phyloP scores from a whole-genome alignment of 1,139 yeast genomes.

The Saccharomyces hybrid region DNA sequence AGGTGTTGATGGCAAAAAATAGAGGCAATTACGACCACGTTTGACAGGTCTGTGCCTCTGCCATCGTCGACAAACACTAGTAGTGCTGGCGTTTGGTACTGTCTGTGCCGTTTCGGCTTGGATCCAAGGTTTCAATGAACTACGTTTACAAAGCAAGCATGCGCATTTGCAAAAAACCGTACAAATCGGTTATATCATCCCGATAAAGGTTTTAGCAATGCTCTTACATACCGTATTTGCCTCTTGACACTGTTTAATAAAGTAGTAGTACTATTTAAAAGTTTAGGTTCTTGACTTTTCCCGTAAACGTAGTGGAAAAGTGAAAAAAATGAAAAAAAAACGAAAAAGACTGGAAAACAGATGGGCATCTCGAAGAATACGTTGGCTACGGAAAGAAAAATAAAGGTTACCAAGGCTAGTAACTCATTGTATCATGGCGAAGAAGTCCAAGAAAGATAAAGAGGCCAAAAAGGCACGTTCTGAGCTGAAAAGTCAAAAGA shows the following conservation, averaged over 20 bases:
- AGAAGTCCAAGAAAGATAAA: slow-evolving; percentile 75
- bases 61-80: neutral
- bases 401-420: neutral
- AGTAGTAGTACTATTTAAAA: too few relatives aligned
- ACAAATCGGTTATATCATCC: neutral
- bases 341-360: too few relatives aligned
- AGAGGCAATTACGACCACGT: neutral
- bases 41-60: neutral
- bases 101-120: neutral
- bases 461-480: slow-evolving; percentile 87
- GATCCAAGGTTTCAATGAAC: neutral
- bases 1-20: too few relatives aligned
- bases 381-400: neutral
- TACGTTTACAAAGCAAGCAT: neutral
- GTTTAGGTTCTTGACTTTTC: neutral
- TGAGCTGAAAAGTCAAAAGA: slow-evolving; percentile 78
- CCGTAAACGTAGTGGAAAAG: neutral
- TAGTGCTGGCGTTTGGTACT: neutral
- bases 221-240: neutral
- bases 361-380: too few relatives aligned
- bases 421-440: slow-evolving; percentile 46
- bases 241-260: neutral
- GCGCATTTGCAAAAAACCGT: neutral
- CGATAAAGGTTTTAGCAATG: neutral
- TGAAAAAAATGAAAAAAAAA: too few relatives aligned